phyloP scores from a whole-genome alignment of 768 basidiomycete species.

The Tephrocybe sp. region DNA sequence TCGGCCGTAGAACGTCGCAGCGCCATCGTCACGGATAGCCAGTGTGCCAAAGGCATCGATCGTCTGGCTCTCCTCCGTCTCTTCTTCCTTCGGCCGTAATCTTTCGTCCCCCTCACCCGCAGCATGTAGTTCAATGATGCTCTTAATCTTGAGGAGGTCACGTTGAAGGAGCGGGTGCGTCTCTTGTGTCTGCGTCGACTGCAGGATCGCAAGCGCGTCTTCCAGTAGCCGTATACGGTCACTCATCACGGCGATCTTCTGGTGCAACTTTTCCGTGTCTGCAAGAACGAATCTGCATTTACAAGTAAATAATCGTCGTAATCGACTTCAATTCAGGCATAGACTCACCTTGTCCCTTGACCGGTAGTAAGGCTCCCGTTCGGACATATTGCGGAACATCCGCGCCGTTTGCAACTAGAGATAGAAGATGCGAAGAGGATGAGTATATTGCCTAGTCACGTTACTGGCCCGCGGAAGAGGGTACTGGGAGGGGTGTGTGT shows the following conservation, averaged over 20 bases:
- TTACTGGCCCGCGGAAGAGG: not conserved
- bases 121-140: constrained; percentile 65
- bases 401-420: constrained; percentile 63
- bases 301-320: too few relatives aligned
- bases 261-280: constrained; percentile 68
- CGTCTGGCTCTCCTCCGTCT: constrained; percentile 38
- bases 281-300: constrained; percentile 69
- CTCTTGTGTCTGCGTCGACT: constrained; percentile 48
- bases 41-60: constrained; percentile 72
- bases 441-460: not conserved
- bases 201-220: constrained; percentile 60
- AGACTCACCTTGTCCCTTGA: constrained; percentile 68
- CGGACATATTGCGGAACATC: constrained; percentile 77
- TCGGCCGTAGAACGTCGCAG: constrained; percentile 70
- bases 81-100: not conserved
- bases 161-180: constrained; percentile 59
- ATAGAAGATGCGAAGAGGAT: constrained; percentile 3
- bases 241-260: constrained; percentile 67
- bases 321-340: not conserved
- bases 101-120: constrained; percentile 46
- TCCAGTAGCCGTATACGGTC: constrained; percentile 73
- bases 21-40: constrained; percentile 68
- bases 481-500: not conserved
- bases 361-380: constrained; percentile 77
- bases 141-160: constrained; percentile 65